Conservation (phyloP, 1,139 yeast genomes). For the Saccharomyces hybrid region DNA sequence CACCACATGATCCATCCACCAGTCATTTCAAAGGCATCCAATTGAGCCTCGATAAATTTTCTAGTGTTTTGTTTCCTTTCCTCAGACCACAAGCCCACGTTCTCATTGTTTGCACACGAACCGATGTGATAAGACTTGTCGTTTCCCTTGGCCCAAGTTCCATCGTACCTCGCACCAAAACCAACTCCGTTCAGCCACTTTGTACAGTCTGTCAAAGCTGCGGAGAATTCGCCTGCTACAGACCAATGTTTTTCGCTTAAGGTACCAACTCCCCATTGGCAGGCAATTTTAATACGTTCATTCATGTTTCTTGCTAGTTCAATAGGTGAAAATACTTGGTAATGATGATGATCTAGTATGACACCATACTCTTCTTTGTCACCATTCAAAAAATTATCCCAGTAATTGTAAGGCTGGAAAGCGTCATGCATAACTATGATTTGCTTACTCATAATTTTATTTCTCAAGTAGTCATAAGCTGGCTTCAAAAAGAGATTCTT, state of each 20-base stretch:
- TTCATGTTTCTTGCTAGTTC: slow-evolving; percentile 51
- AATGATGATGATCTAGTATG: slow-evolving; percentile 83
- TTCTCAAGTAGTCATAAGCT: slow-evolving; percentile 33
- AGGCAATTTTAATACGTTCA: slow-evolving; percentile 56
- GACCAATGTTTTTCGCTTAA: slow-evolving; percentile 59
- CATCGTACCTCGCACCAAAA: slow-evolving; percentile 79
- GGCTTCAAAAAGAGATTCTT: slow-evolving; percentile 43
- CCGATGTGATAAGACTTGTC: slow-evolving; percentile 48
- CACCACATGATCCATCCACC: slow-evolving; percentile 94
- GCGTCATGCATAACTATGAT: slow-evolving; percentile 40
- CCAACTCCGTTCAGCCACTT: slow-evolving; percentile 89
- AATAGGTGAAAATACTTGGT: slow-evolving; percentile 70
- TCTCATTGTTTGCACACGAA: slow-evolving; percentile 52
- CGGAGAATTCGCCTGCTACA: slow-evolving; percentile 87
- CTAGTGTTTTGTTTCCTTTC: slow-evolving; percentile 53
- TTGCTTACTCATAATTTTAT: slow-evolving; percentile 26
- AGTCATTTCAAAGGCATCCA: slow-evolving; percentile 68
- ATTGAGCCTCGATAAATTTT: slow-evolving; percentile 76
- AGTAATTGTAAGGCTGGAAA: slow-evolving; percentile 53
- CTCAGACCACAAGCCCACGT: slow-evolving; percentile 52
- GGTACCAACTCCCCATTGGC: slow-evolving; percentile 50
- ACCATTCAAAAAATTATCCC: slow-evolving; percentile 46
- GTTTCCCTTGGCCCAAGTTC: slow-evolving; percentile 38
- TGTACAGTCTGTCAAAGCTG: slow-evolving; percentile 90
- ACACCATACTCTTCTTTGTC: slow-evolving; percentile 49